Evolutionary conservation across 2,329 filamentous ascomycete genomes (phyloP).

Genomic region (Zelopaecilomyces penicillatus): DNA sequence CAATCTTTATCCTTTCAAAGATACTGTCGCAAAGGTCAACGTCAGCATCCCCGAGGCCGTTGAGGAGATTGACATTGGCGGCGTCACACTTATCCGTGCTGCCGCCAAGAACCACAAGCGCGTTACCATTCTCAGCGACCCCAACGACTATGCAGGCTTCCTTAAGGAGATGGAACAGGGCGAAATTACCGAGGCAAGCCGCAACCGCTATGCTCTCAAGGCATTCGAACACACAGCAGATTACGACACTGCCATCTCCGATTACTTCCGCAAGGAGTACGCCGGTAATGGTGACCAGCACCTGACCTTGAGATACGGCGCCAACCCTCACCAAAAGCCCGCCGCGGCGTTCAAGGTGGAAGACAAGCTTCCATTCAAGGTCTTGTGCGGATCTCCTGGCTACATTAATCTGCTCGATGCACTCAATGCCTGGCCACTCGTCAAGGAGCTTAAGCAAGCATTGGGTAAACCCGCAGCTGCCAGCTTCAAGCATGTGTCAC

Average conservation of each 20-base stretch:
- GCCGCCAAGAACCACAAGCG: slow-evolving; percentile 96
- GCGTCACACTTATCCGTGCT: slow-evolving; percentile 90
- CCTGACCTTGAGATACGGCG: slow-evolving; percentile 81
- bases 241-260: slow-evolving; percentile 89
- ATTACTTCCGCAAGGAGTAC: slow-evolving; percentile 97
- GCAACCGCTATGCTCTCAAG: slow-evolving; percentile 88
- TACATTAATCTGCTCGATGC: slow-evolving; percentile 97
- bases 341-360: slow-evolving; percentile 73
- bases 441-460: slow-evolving; percentile 89
- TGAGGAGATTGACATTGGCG: slow-evolving; percentile 97
- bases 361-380: slow-evolving; percentile 83
- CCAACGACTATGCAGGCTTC: slow-evolving; percentile 88
- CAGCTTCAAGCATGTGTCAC: slow-evolving; percentile 98
- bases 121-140: slow-evolving; percentile 93
- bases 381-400: slow-evolving; percentile 78
- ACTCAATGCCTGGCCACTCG: slow-evolving; percentile 92
- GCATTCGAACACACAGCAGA: slow-evolving; percentile 97
- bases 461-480: slow-evolving; percentile 84
- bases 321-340: slow-evolving; percentile 97
- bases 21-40: slow-evolving; percentile 93
- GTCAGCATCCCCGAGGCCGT: slow-evolving; percentile 95
- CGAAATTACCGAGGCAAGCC: slow-evolving; percentile 75
- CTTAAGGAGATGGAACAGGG: slow-evolving; percentile 81
- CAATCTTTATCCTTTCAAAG: slow-evolving; percentile 99
- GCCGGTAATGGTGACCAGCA: slow-evolving; percentile 78